Base-by-base conservation (phyloP, 2,329 filamentous ascomycete genomes). In the Dendrostoma leiphaemia region DNA sequence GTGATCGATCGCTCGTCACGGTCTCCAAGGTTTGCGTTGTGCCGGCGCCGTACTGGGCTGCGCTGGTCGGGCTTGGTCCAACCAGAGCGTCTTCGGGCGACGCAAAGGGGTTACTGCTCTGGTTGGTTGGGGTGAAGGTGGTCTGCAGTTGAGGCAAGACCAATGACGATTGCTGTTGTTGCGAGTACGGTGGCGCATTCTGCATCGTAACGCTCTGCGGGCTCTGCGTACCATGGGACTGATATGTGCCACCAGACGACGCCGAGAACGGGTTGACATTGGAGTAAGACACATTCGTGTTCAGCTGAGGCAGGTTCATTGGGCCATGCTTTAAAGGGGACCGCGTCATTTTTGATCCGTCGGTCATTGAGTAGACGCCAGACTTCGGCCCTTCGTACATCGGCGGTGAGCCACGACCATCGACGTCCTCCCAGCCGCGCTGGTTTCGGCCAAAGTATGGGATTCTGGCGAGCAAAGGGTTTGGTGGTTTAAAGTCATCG, bases 1-100 rank as follows among this genome's bases (percentile, higher is more conserved):
- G 67, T 9, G 71, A 71, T 4, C 68, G 65, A 32, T 71, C 40
- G 0, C 70, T 69, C 28, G 61, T 62, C 28, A 62, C 63, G 5
- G 51, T 54, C 19, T 61, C 32, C 19, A 65, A 62, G 9, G 53
- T 56, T 31, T 57, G 50, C 51, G 51, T 54, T 37, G 55, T 28
- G 54, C 57, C 13, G 54, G 48, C 56, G 10, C 62, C 60, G 48
- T 67, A 64, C 17, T 65, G 59, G 12, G 62, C 63, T 4, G 62
- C 59, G 50, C 58, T 63, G 47, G 60, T 68, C 47, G 58, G 62
- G 55, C 60, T 67, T 28, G 43, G 15, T 3, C n/a, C 40, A 17
- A 34, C 40, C 31, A 59, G 60, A 60, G 3, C 60, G 67, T 55
- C 57, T 62, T 59, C 37, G 59, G 63, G 59, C 61, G 67, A 32